Evolutionary conservation across 192 early-diverging fungal species (phyloP), one percentile per base, ranked within the genome.

Genomic region (Cladochytrium replicatum): DNA sequence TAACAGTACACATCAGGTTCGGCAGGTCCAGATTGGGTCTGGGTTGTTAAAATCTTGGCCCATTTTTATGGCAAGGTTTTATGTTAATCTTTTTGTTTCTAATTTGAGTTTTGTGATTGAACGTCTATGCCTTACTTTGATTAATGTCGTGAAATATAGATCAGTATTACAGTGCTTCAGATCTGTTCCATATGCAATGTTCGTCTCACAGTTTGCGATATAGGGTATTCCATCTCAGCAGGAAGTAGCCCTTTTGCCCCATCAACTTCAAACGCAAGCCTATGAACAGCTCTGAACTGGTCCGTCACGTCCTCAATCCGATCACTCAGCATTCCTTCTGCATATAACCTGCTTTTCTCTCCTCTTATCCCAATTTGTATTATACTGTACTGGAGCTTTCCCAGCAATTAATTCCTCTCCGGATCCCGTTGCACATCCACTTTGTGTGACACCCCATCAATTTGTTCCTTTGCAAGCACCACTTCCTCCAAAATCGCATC

Each of bases 361-460:
- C 52, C 52, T 19, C 52, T 29, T 29, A 54, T 5, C 7, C 52
- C 52, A 7, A 54, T 8, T 9, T 54, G 52, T 11, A 54, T 9
- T 9, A 46, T 22, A 23, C 52, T 8, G 26, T 52, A 27, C 23
- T 54, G 19, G 24, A 54, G 19, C 7, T n/a, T 19, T 7, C 49
- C 30, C 29, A 46, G 15, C 9, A 25, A 2, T n/a, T 48, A 32
- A 54, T 54, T 46, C 27, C 52, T 41, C 21, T 54, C 52, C 4
- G 52, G 52, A 52, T 54, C 52, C 52, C 52, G 48, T 26, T 54
- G 52, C 24, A 54, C 21, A 30, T 32, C 45, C 6, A 54, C 49
- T 27, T 42, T 27, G 25, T 24, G 28, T 1, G 25, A 27, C 28
- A 27, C 28, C 1, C 25, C 9, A 27, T n/a, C n/a, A n/a, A 50